A percentile compares a stretch with the other conserved stretches of the same genome.
These are phyloP conservation scores for Hibiscus mutabilis DNA, from an alignment of 345 rosid genomes.

Conservation along the genomic window DNA sequence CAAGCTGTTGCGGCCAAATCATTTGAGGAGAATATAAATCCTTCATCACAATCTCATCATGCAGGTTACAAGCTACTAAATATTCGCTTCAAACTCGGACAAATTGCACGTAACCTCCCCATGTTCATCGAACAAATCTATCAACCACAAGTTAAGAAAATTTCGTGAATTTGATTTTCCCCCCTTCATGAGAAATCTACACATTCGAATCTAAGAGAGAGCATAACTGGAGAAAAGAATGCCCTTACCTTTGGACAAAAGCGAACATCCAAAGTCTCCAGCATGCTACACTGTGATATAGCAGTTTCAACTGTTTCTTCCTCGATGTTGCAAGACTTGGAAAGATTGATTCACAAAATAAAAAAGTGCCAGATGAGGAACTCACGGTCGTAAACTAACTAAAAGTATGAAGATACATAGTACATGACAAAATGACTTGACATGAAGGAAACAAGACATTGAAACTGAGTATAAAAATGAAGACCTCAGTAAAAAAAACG, in stretches of 20 bases:
- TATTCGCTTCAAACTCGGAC: constrained; percentile 8
- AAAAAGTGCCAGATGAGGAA: background rate
- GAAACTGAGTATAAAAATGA: no score
- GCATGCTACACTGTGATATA: constrained; percentile 60
- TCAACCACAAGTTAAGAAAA: background rate
- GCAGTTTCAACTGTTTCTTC: constrained; percentile 74
- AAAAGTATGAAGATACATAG: background rate
- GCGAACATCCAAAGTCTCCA: constrained; percentile 95
- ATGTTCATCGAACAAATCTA: background rate
- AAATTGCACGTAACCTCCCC: background rate
- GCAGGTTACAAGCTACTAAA: constrained; percentile 3
- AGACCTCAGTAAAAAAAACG: background rate
- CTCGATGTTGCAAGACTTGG: constrained; percentile 68
- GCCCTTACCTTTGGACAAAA: constrained; percentile 75
- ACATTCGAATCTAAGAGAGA: background rate
- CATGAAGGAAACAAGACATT: no score
- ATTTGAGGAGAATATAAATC: background rate
- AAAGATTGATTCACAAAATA: background rate
- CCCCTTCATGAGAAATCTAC: background rate
- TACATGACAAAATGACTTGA: no score
- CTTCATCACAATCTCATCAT: no score
- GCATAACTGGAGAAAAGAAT: background rate
- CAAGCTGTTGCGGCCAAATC: background rate
- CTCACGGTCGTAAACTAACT: background rate
- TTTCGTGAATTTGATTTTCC: background rate